phyloP scores from a whole-genome alignment of 805 yeast genomes.

The Torulaspora delbrueckii region DNA sequence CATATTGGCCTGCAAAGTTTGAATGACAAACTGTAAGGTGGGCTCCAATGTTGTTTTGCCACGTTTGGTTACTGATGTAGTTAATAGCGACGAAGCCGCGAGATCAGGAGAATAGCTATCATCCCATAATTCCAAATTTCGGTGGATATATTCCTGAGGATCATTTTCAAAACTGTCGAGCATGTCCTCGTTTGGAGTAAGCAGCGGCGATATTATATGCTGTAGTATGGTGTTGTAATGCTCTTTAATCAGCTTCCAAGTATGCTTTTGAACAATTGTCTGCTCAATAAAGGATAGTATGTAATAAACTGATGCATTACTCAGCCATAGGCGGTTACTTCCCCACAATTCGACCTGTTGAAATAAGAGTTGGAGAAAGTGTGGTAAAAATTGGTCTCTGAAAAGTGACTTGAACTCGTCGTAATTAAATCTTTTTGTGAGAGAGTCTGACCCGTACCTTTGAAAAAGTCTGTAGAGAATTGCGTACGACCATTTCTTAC shows the following conservation, averaged over 20 bases:
- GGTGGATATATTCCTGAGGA: slow-evolving; percentile 82
- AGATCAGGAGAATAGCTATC: slow-evolving; percentile 66
- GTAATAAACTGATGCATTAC: slow-evolving; percentile 58
- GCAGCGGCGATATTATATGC: slow-evolving; percentile 69
- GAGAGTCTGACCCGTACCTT: slow-evolving; percentile 56
- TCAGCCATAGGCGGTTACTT: slow-evolving; percentile 58
- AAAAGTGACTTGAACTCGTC: slow-evolving; percentile 56
- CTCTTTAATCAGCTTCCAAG: slow-evolving; percentile 66
- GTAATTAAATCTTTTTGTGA: slow-evolving; percentile 48
- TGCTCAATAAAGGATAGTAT: slow-evolving; percentile 60
- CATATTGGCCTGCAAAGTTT: slow-evolving; percentile 37
- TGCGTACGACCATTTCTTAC: slow-evolving; percentile 85
- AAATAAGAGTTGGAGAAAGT: slow-evolving; percentile 59
- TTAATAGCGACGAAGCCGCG: slow-evolving; percentile 71
- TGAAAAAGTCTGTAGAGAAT: slow-evolving; percentile 66
- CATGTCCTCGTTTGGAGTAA: slow-evolving; percentile 63
- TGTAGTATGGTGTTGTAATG: slow-evolving; percentile 59
- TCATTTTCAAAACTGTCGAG: slow-evolving; percentile 77
- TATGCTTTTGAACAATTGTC: slow-evolving; percentile 50
- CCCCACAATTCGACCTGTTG: slow-evolving; percentile 73
- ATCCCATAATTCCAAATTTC: slow-evolving; percentile 58
- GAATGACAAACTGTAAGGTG: slow-evolving; percentile 55
- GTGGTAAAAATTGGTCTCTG: slow-evolving; percentile 61
- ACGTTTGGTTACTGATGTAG: slow-evolving; percentile 66
- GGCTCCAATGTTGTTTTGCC: slow-evolving; percentile 55